Conservation (phyloP, 805 yeast genomes). For the Sungouiella thailandica region DNA sequence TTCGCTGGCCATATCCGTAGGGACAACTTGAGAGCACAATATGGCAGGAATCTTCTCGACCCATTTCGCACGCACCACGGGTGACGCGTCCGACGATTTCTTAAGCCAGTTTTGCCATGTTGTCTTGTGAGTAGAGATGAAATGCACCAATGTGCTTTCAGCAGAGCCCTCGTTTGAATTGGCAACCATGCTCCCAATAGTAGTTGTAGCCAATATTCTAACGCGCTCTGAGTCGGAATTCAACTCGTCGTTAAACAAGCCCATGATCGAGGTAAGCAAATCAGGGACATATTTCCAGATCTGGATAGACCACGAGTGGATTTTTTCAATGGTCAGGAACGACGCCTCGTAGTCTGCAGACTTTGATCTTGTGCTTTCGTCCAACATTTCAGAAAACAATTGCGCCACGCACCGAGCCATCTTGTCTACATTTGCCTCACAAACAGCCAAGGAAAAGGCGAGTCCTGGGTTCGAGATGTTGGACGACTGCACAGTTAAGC, state of each 20-base stretch:
- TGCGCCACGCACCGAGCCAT: constrained; percentile 74
- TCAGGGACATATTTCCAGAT: constrained; percentile 81
- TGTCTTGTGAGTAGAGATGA: constrained; percentile 51
- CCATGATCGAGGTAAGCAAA: constrained; percentile 65
- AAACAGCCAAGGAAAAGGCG: constrained; percentile 59
- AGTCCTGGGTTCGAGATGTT: constrained; percentile 53
- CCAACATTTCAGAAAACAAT: constrained; percentile 70
- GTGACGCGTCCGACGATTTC: constrained; percentile 64
- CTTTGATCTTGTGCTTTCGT: constrained; percentile 37
- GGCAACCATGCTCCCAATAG: constrained; percentile 61
- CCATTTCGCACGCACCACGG: constrained; percentile 68
- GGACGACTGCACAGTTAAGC: constrained; percentile 30
- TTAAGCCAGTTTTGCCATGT: constrained; percentile 71
- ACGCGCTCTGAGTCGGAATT: constrained; percentile 63
- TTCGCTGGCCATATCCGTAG: constrained; percentile 40
- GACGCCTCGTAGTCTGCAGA: constrained; percentile 15
- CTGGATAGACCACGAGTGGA: constrained; percentile 59
- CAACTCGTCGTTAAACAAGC: constrained; percentile 74
- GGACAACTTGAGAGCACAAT: constrained; percentile 41
- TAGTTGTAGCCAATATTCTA: constrained; percentile 64
- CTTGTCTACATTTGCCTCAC: constrained; percentile 66
- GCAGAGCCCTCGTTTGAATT: constrained; percentile 24
- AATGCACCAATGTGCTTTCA: constrained; percentile 47
- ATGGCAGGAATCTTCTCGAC: constrained; percentile 50
- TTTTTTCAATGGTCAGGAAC: constrained; percentile 46